Evolutionary conservation across 2,329 filamentous ascomycete species (phyloP), one percentile per base, ranked within the genome.

Genomic region (Metarhizium rileyi): DNA sequence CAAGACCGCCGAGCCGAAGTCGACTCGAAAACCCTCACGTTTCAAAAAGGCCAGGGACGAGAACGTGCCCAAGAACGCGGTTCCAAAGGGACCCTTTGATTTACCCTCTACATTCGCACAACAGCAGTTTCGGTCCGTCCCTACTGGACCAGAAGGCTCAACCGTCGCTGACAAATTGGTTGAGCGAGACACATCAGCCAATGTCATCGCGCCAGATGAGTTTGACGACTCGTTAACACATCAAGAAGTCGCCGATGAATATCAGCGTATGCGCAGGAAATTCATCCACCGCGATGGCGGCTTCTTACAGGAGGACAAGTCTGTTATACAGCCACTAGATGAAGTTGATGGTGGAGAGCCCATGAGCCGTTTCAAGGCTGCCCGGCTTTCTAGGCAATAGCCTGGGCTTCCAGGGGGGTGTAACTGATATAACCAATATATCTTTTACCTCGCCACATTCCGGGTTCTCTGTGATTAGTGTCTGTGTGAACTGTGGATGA

Each of bases 281-380:
- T 83, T 94, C 67, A 90, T 96, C 48, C 81, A 89, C 57, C 78
- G 83, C 57, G 81, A 93, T 58, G 90, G 90, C 47, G 90, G 90
- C 3, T 95, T 95, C 64, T 70, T 86, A 58, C 77, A 80, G 50
- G 80, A 89, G 57, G 80, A 86, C 52, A 82, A 88, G 52, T 74
- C 79, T 47, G 77, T 78, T 18, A 78, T 82, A 44, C 76, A 86
- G 47, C 79, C 85, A 1, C 71, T 90, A 42, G 82, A 83, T 48
- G 81, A 90, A 58, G 74, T 78, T 25, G 78, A 84, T 45, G 80
- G 81, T 42, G 78, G 77, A 46, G 78, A 77, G 65, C 80, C 76
- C 58, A 66, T 88, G 55, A 89, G 85, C 70, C 78, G 82, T 53
- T 90, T 90, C 69, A 87, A 81, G 69, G 84, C 84, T 45, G 84